A percentile compares a stretch with the other conserved stretches of the same genome.
These are phyloP conservation scores for Metschnikowia arizonensis DNA, from an alignment of 805 yeast genomes.

Conservation along the genomic window DNA sequence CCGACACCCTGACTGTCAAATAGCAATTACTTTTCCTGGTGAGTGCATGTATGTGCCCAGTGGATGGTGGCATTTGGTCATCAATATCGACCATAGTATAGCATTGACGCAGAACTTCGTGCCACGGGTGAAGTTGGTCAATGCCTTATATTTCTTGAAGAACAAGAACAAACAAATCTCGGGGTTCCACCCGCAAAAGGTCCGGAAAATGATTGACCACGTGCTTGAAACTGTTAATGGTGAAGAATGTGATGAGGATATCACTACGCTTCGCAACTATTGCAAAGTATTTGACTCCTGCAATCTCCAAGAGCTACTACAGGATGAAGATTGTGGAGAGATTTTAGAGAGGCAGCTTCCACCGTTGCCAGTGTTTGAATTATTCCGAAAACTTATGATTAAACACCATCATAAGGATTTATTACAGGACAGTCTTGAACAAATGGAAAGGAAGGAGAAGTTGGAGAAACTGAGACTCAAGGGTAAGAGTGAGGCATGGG, in stretches of 20 bases:
- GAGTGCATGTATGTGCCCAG: slow-evolving; percentile 87
- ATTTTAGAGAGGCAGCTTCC: slow-evolving; percentile 29
- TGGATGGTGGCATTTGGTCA: slow-evolving; percentile 98
- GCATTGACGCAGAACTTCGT: slow-evolving; percentile 90
- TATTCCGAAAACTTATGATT: slow-evolving; percentile 50
- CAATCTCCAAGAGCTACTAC: slow-evolving; percentile 20
- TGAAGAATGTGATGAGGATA: slow-evolving; percentile 12
- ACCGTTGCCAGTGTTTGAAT: slow-evolving; percentile 57
- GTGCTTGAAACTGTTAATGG: background rate
- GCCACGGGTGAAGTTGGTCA: slow-evolving; percentile 57
- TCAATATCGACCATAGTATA: slow-evolving; percentile 76
- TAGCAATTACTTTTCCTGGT: slow-evolving; percentile 75
- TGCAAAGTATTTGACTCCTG: slow-evolving; percentile 24
- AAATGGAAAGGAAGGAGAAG: slow-evolving; percentile 32
- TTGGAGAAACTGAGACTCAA: slow-evolving; percentile 24
- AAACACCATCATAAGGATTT: slow-evolving; percentile 34
- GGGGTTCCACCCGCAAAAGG: slow-evolving; percentile 65
- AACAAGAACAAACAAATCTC: slow-evolving; percentile 67
- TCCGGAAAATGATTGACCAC: slow-evolving; percentile 26
- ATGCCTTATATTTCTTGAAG: slow-evolving; percentile 63
- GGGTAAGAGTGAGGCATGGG: slow-evolving; percentile 53
- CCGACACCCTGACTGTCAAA: slow-evolving; percentile 47
- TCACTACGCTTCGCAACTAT: slow-evolving; percentile 24
- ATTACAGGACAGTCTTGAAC: slow-evolving; percentile 29
- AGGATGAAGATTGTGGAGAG: slow-evolving; percentile 66